phyloP scores from a whole-genome alignment of 345 rosid genomes.

The Gossypium australe region DNA sequence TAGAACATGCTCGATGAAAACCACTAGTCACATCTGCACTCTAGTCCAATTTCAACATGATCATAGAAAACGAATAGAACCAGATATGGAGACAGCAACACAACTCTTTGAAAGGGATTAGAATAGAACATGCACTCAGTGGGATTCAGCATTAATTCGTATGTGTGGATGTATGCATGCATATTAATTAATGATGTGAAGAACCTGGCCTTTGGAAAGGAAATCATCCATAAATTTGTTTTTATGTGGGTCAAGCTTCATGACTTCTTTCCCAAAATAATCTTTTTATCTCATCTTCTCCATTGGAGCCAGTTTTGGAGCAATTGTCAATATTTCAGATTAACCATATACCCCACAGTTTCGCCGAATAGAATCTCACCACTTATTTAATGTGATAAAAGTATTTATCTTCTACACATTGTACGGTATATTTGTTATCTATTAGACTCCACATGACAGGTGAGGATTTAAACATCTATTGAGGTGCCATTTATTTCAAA shows the following conservation, averaged over 20 bases:
- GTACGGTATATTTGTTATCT: background rate
- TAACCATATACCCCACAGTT: background rate
- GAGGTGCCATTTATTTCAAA: background rate
- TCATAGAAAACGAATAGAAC: background rate
- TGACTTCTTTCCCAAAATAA: background rate
- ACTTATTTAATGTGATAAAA: background rate
- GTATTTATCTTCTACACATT: background rate
- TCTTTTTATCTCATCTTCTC: background rate
- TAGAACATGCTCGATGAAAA: background rate
- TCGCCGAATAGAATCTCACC: background rate
- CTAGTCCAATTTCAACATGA: background rate
- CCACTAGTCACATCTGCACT: background rate
- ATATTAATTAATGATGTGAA: background rate
- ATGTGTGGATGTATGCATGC: background rate
- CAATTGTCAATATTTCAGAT: background rate
- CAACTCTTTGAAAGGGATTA: background rate
- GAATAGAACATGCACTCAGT: background rate
- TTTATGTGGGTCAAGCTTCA: background rate
- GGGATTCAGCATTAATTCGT: background rate
- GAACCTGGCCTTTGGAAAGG: background rate
- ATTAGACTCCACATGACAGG: background rate
- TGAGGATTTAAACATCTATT: background rate
- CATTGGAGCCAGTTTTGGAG: background rate
- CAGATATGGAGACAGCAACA: background rate
- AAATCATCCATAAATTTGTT: background rate